phyloP scores from a whole-genome alignment of 2,329 filamentous ascomycete genomes.

The Aspergillus sergii region DNA sequence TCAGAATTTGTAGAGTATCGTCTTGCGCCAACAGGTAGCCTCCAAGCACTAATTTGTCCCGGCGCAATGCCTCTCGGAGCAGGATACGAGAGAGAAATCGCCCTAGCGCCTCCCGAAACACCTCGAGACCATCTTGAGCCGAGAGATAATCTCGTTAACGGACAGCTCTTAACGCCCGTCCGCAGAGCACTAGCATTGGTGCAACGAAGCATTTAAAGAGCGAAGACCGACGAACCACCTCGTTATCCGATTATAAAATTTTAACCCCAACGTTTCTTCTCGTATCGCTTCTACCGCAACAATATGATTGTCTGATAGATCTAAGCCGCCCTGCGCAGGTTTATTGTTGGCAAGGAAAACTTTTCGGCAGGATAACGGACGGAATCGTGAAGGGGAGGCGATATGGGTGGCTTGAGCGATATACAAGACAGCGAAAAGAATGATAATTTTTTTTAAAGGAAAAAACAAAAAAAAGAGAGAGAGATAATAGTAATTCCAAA shows the following conservation, averaged over 20 bases:
- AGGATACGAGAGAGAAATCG: background rate
- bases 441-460: slow-evolving; percentile 1
- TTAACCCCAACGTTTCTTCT: background rate
- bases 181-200: slow-evolving; percentile 24
- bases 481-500: background rate
- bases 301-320: background rate
- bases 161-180: slow-evolving; percentile 12
- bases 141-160: slow-evolving; percentile 15
- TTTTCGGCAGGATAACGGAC: slow-evolving; percentile 20
- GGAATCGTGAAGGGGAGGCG: background rate
- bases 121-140: slow-evolving; percentile 10
- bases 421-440: slow-evolving; percentile 11
- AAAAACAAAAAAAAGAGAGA: background rate
- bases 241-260: background rate
- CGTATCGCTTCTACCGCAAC: background rate
- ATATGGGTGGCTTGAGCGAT: slow-evolving; percentile 2
- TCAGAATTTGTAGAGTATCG: slow-evolving; percentile 3
- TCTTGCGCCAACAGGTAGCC: background rate
- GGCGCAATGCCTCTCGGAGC: background rate
- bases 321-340: background rate
- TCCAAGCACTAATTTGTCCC: background rate
- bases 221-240: background rate
- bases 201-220: slow-evolving; percentile 23
- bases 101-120: background rate
- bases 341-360: slow-evolving; percentile 12